Conservation (phyloP, 768 basidiomycete species). For the Pulveroboletus frians region DNA sequence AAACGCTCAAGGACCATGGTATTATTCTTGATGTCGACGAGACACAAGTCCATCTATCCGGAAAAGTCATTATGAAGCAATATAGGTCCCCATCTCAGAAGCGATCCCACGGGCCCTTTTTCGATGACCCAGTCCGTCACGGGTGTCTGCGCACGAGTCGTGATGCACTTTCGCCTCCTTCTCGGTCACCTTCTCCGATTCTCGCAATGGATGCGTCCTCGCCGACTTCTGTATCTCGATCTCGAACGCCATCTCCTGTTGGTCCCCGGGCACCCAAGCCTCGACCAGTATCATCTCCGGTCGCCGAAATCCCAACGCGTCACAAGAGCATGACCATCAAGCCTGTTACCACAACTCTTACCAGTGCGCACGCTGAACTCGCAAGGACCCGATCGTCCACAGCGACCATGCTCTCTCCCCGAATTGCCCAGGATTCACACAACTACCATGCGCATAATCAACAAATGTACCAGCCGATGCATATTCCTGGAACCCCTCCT, state of each 20-base stretch:
- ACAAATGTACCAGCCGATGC: conserved; percentile 29
- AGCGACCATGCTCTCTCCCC: conserved; percentile 22
- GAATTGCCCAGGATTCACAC: conserved; percentile 26
- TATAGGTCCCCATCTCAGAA: conserved; percentile 39
- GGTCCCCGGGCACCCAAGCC: conserved; percentile 42
- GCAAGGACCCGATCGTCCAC: conserved; percentile 28
- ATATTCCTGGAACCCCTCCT: conserved; percentile 20
- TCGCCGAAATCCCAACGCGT: conserved; percentile 23
- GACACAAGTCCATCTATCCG: conserved; percentile 10
- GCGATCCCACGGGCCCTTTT: conserved; percentile 19
- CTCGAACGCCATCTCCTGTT: conserved; percentile 45
- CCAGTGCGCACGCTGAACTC: conserved; percentile 20
- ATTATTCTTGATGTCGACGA: conserved; percentile 36
- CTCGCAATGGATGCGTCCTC: conserved; percentile 11
- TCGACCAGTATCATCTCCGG: conserved; percentile 29
- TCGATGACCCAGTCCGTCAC: conserved; percentile 7
- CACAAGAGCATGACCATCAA: conserved; percentile 30
- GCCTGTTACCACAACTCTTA: conserved; percentile 15
- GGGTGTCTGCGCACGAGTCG: conserved; percentile 22
- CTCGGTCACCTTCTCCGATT: conserved; percentile 28
- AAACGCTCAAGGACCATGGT: conserved; percentile 50
- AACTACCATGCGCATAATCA: conserved; percentile 31
- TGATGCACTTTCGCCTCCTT: conserved; percentile 26
- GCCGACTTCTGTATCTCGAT: conserved; percentile 29
- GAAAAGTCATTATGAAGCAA: conserved; percentile 36